Evolutionary conservation across 306 rosid species (phyloP), one percentile per base, ranked within the genome.

Genomic region (Styphnolobium japonicum): DNA sequence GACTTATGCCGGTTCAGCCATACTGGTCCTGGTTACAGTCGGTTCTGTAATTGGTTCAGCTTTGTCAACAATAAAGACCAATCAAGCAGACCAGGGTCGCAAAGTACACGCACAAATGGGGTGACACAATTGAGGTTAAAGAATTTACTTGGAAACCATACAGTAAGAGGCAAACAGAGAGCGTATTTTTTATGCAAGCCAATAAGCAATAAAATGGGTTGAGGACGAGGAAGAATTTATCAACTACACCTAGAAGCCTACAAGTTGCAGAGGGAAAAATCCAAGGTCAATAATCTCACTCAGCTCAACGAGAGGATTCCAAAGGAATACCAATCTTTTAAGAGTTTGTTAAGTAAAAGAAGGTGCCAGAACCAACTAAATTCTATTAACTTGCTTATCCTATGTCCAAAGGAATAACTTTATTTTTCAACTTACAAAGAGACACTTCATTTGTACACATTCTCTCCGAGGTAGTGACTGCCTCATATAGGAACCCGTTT

Each of bases 1-100:
- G 18, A 73, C 82, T 9, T 94, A 78, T 16, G 75, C 76, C 5
- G 93, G 87, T 23, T 91, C 95, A 10, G 93, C 88, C 78, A 55
- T 79, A 21, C 66, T 94, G 72, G 64, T 91, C 34, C 66, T 94
- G 27, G 66, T 87, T 14, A 51, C 97, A 11, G 7, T 72, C 18
- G 85, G 84, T 19, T 83, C 91, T 2, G 65, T 81, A n/a, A 70
- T 85, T 37, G 90, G 87, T 77, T 86, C 95, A 34, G 57, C 82
- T 31, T 31, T 87, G 73, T 77, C 71, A 27, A 74, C 87, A 15
- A 65, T 69, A 53, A 86, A 77, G 66, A 79, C 39, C 51, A 80
- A 75, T 58, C 65, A 85, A 65, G 62, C 79, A 58, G 89, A 85
- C 0, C 84, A 88, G 37, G 78, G 64, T 56, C 61, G 21, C 57